Base-by-base conservation (phyloP, 148 eudicot genomes). In the Nepenthes mirabilis region DNA sequence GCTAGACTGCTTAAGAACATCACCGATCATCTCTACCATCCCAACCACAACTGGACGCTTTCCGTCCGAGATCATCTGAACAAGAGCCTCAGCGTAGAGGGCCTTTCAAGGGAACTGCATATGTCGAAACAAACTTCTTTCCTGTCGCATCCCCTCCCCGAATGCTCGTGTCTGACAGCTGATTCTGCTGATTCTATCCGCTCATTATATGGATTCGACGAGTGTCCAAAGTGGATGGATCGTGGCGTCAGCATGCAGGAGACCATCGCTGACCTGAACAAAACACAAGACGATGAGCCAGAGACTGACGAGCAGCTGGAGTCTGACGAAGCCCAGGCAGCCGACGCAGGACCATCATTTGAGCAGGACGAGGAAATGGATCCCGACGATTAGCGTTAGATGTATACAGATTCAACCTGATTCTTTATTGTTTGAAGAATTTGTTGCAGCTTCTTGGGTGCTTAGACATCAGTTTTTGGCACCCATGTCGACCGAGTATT, bases 351-450 rank as follows among this genome's bases (percentile, higher is more conserved):
- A 6, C 71, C 77, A 1, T 68, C 83, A 2, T n/a, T 56, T 40
- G 90, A 85, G 36, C 78, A 81, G 71, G 97, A 88, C 58, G 96
- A 85, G 65, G 94, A 85, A 75, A 83, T 88, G 97, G 97, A 91
- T 60, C 88, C 94, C 5, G 73, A 85, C 51, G 96, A 88, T 70
- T 88, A 82, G 74, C 57, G 14, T 45, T 32, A 55, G 6, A 40
- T 40, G 8, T 3, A 4, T 40, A 3, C 45, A 40, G 45, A 40
- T 40, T 3, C 32, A 43, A 32, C 11, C 62, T 1, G 10, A 32
- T 40, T 40, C 6, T 40, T 40, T 8, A 4, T 8, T 8, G 45
- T 40, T 8, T 40, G 45, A 8, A 40, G 45, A 40, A 40, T 23
- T 23, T 23, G 8, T 40, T 40, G 4, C 45, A 40, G 6, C 45